These are phyloP conservation scores for Nadsonia starkeyi-henricii DNA, from an alignment of 1,139 yeast species.

Conservation along the genomic window DNA sequence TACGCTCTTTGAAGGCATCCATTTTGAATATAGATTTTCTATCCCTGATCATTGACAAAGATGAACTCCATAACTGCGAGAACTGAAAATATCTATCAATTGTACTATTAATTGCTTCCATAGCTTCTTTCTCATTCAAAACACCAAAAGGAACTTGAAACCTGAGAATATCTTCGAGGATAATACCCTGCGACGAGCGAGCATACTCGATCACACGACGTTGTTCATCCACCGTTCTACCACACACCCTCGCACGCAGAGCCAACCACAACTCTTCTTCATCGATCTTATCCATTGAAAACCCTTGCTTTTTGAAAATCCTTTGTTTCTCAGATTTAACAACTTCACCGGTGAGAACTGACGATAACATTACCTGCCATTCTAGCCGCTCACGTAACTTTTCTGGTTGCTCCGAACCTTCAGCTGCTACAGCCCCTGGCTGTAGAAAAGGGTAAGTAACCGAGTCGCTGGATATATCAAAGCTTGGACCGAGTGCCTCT, in stretches of 20 bases:
- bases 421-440: conserved; percentile 9
- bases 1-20: conserved; percentile 56
- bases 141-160: conserved; percentile 39
- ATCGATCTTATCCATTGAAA: conserved; percentile 12
- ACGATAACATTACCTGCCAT: conserved; percentile 90
- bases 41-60: neutral
- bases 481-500: conserved; percentile 14
- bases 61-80: conserved; percentile 66
- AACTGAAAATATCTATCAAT: conserved; percentile 54
- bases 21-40: conserved; percentile 53
- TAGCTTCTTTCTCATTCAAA: conserved; percentile 16
- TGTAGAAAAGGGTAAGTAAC: conserved; percentile 15
- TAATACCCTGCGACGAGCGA: conserved; percentile 57
- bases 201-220: conserved; percentile 54
- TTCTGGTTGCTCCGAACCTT: conserved; percentile 32
- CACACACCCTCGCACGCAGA: conserved; percentile 64
- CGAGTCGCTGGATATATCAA: conserved; percentile 7
- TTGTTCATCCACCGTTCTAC: conserved; percentile 74
- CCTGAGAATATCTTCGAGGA: conserved; percentile 55
- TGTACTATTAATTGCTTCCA: conserved; percentile 39
- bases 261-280: conserved; percentile 74
- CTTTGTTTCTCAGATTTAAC: conserved; percentile 83
- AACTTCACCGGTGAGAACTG: conserved; percentile 90
- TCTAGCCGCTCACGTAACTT: conserved; percentile 69
- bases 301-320: conserved; percentile 23